Percentiles rank a stretch among this genome's conserved stretches.
phyloP scores from a whole-genome alignment of 2,329 filamentous ascomycete species.

The Fusarium humuli region DNA sequence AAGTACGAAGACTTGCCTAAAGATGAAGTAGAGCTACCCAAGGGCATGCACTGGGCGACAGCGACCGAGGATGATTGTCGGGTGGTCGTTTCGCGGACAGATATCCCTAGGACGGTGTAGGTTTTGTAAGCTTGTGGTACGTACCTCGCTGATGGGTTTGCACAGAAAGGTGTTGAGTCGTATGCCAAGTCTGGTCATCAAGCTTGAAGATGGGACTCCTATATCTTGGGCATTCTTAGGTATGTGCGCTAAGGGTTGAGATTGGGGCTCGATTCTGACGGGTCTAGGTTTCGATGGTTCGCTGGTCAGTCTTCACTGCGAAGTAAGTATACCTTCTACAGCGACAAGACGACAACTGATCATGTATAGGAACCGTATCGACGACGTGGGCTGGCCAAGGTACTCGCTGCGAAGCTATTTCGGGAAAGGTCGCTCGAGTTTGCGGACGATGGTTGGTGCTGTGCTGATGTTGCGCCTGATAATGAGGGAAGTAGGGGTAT shows the following conservation, averaged over 20 bases:
- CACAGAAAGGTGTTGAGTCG: conserved; percentile 56
- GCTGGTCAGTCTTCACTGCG: conserved; percentile 70
- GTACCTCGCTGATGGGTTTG: neutral
- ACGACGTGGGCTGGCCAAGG: conserved; percentile 71
- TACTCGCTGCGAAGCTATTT: conserved; percentile 69
- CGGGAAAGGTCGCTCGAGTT: conserved; percentile 60
- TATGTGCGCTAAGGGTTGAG: conserved; percentile 13
- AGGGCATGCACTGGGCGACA: conserved; percentile 66
- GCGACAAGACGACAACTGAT: neutral
- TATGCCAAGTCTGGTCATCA: conserved; percentile 62
- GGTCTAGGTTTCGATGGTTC: conserved; percentile 67
- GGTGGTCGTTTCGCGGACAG: conserved; percentile 65
- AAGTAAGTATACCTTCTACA: conserved; percentile 50
- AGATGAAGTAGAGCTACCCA: conserved; percentile 50
- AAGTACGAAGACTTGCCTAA: conserved; percentile 58
- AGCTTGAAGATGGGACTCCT: conserved; percentile 58
- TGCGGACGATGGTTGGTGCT: conserved; percentile 63
- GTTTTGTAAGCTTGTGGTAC: neutral
- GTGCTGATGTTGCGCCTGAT: conserved; percentile 72
- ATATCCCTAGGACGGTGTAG: conserved; percentile 67
- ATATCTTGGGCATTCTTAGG: conserved; percentile 75
- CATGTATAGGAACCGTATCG: conserved; percentile 62
- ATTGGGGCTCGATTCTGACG: conserved; percentile 6
- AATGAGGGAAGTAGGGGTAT: conserved; percentile 72
- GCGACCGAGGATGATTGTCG: conserved; percentile 65